These are phyloP conservation scores for Breynia disticha DNA, from an alignment of 441 rosid genomes.

Conservation along the genomic window DNA sequence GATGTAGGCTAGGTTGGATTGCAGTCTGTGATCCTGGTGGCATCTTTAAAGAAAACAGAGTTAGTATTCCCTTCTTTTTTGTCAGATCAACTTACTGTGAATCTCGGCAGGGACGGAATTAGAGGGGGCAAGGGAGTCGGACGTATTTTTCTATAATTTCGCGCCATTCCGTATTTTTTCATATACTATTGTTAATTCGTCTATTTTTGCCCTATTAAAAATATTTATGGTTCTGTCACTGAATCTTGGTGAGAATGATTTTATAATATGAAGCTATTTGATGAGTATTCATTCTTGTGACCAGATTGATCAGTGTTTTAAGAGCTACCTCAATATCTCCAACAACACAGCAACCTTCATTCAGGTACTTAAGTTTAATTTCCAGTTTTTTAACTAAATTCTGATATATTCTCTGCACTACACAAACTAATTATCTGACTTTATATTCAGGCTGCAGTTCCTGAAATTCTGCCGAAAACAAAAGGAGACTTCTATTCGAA, in stretches of 20 bases:
- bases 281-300: neutral
- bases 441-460: conserved; percentile 50
- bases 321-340: conserved; percentile 18
- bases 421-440: neutral
- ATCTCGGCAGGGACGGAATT: too few species aligned
- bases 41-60: conserved; percentile 25
- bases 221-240: too few species aligned
- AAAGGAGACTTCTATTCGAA: conserved; percentile 46
- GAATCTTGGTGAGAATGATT: neutral
- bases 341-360: conserved; percentile 33
- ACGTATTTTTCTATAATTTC: too few species aligned
- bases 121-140: too few species aligned
- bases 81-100: neutral
- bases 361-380: conserved; percentile 20
- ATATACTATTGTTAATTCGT: too few species aligned
- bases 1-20: conserved; percentile 46
- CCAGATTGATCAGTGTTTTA: conserved; percentile 26
- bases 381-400: neutral
- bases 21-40: conserved; percentile 26
- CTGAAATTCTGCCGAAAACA: conserved; percentile 51
- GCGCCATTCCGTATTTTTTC: too few species aligned
- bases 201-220: too few species aligned
- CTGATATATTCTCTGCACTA: neutral
- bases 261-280: neutral
- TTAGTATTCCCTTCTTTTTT: conserved; percentile 5